phyloP scores from a whole-genome alignment of 2,329 filamentous ascomycete species.

The Alternaria gansuensis region DNA sequence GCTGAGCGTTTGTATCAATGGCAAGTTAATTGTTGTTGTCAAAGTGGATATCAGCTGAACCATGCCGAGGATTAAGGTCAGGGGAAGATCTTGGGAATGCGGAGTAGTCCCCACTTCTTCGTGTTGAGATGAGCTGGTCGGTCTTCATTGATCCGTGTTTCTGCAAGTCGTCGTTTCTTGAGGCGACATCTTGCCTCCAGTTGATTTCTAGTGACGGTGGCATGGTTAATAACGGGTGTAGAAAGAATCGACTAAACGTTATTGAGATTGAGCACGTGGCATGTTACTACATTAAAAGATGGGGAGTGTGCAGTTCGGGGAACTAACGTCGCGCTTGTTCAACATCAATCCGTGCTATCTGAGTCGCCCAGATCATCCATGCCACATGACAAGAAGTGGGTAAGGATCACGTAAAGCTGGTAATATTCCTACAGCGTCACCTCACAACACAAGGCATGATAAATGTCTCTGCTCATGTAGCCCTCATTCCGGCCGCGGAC shows the following conservation, averaged over 20 bases:
- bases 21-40: constrained; percentile 5
- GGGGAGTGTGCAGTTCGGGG: background rate
- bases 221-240: background rate
- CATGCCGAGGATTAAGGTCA: background rate
- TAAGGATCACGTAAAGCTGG: background rate
- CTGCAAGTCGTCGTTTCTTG: background rate
- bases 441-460: background rate
- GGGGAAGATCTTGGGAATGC: background rate
- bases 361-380: background rate
- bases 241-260: background rate
- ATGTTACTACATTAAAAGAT: background rate
- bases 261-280: background rate
- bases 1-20: background rate
- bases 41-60: constrained; percentile 3
- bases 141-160: background rate
- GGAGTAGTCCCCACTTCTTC: background rate
- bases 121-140: background rate
- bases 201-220: background rate
- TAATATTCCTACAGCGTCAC: background rate
- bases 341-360: background rate
- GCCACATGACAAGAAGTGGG: background rate
- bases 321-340: background rate
- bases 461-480: background rate
- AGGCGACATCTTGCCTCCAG: background rate
- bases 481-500: background rate